Evolutionary conservation across 2,329 filamentous ascomycete genomes (phyloP).

Genomic region (Cryphonectria nitschkei): DNA sequence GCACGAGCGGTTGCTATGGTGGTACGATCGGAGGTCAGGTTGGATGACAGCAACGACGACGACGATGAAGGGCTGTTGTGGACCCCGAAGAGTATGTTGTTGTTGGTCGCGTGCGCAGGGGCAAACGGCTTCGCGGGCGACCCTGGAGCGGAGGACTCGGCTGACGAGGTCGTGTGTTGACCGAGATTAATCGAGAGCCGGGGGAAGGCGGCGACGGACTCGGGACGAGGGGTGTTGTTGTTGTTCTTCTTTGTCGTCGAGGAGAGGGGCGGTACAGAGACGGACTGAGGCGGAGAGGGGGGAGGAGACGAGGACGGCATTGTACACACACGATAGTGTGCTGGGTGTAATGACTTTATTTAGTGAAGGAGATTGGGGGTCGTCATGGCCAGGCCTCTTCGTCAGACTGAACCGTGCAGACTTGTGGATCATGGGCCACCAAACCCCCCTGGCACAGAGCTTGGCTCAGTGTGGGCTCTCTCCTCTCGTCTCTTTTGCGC

Average conservation of each 20-base stretch:
- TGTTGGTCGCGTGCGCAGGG: conserved; percentile 23
- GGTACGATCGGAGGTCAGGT: conserved; percentile 18
- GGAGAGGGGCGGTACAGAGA: conserved; percentile 20
- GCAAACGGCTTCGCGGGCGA: conserved; percentile 21
- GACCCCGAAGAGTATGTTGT: conserved; percentile 11
- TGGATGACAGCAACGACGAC: conserved; percentile 1
- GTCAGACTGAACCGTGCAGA: conserved; percentile 13
- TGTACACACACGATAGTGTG: conserved; percentile 20
- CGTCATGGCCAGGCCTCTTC: conserved; percentile 21
- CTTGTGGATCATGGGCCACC: conserved; percentile 1
- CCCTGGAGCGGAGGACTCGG: conserved; percentile 21
- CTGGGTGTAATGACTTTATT: conserved; percentile 24
- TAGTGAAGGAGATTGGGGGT: conserved; percentile 27
- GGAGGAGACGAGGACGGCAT: conserved; percentile 30
- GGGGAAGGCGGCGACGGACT: conserved; percentile 23
- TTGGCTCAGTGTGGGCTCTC: conserved; percentile 2
- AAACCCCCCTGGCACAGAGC: neutral
- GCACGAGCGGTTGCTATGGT: conserved; percentile 18
- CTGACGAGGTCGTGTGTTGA: conserved; percentile 16
- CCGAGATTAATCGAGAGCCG: conserved; percentile 15
- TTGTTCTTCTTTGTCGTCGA: conserved; percentile 12
- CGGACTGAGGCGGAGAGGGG: conserved; percentile 21
- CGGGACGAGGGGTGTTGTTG: conserved; percentile 17
- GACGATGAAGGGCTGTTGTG: conserved; percentile 2
- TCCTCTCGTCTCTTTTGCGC: neutral